These are phyloP conservation scores for Musa beccarii DNA, from an alignment of 176 grass and related monocot species.

Conservation along the genomic window DNA sequence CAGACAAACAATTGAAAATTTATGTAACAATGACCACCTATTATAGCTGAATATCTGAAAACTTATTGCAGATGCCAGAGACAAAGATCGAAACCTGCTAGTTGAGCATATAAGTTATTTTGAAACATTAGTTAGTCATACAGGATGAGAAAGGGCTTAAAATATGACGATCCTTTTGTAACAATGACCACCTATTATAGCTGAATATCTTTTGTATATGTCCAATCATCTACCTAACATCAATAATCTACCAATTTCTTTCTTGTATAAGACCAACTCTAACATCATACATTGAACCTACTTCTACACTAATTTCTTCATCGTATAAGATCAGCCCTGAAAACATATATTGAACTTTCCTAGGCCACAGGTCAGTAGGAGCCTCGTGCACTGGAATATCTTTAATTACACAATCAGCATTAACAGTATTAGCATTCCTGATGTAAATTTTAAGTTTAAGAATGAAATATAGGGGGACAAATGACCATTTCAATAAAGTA, in stretches of 20 bases:
- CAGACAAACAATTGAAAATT: not conserved
- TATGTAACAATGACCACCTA: too few species aligned
- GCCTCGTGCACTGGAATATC: too few species aligned
- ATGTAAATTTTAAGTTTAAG: too few species aligned
- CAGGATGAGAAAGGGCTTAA: not conserved
- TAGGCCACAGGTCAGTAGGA: too few species aligned
- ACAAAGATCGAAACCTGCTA: conserved; percentile 4
- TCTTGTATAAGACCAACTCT: not conserved
- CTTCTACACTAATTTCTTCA: too few species aligned
- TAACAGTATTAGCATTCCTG: too few species aligned
- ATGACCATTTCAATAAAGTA: too few species aligned
- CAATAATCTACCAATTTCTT: not conserved
- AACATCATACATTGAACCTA: not conserved
- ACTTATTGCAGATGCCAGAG: not conserved
- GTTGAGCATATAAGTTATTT: not conserved
- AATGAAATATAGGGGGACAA: too few species aligned
- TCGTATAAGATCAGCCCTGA: too few species aligned
- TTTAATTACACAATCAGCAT: too few species aligned
- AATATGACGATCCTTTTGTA: not conserved
- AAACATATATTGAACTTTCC: too few species aligned
- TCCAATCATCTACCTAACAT: not conserved
- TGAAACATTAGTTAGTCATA: not conserved
- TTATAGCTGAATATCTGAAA: too few species aligned
- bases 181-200: not conserved
- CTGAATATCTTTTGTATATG: not conserved